phyloP scores from a whole-genome alignment of 768 basidiomycete species.

The Boletus insuetus region DNA sequence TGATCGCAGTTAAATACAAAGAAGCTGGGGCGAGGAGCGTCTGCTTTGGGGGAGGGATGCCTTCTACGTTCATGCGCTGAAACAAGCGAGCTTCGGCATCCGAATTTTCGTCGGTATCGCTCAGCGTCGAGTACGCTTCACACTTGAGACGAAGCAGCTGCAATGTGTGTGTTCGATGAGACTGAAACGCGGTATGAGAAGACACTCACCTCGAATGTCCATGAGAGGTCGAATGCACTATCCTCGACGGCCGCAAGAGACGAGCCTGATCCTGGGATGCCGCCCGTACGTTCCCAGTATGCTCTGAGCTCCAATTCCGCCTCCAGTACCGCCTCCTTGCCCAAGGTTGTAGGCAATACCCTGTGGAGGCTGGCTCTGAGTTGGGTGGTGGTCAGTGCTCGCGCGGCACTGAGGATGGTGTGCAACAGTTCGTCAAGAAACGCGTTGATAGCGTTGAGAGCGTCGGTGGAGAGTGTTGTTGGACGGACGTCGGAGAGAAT shows the following conservation, averaged over 20 bases:
- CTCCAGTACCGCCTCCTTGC: conserved; percentile 89
- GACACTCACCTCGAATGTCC: conserved; percentile 65
- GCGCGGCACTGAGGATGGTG: conserved; percentile 61
- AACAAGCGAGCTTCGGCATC: conserved; percentile 59
- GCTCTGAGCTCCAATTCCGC: conserved; percentile 90
- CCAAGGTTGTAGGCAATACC: conserved; percentile 75
- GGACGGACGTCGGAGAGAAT: conserved; percentile 91
- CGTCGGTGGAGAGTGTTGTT: conserved; percentile 77
- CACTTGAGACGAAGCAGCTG: conserved; percentile 83
- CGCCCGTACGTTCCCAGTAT: conserved; percentile 74
- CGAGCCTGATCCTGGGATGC: conserved; percentile 30
- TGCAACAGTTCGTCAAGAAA: conserved; percentile 83
- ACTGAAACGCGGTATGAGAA: neutral
- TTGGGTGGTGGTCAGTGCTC: conserved; percentile 70
- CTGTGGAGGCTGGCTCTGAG: conserved; percentile 70
- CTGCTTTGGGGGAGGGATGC: conserved; percentile 49
- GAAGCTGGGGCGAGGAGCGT: conserved; percentile 75
- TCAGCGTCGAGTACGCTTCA: conserved; percentile 83
- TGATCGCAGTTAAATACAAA: conserved; percentile 86
- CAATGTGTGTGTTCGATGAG: conserved; percentile 7
- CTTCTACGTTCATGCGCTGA: conserved; percentile 56
- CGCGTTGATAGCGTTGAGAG: conserved; percentile 76
- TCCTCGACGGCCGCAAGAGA: conserved; percentile 41
- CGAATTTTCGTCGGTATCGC: conserved; percentile 75
- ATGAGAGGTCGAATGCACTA: conserved; percentile 66